These are phyloP conservation scores for Ramaria rubella DNA, from an alignment of 768 basidiomycete species.

Conservation along the genomic window DNA sequence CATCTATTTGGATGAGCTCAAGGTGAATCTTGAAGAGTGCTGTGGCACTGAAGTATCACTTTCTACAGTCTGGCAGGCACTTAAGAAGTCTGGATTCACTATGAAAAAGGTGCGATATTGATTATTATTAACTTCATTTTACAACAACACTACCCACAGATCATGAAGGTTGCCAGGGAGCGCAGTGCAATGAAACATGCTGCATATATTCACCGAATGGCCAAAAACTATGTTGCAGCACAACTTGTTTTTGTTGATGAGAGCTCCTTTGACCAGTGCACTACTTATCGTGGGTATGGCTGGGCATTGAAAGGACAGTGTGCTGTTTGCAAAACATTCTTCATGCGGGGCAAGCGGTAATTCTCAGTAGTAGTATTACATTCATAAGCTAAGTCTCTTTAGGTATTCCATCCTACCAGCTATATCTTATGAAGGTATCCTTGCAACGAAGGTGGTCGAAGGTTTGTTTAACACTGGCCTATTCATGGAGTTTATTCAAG, in stretches of 20 bases:
- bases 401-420: slow-evolving; percentile 26
- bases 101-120: not conserved
- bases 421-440: slow-evolving; percentile 20
- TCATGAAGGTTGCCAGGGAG: slow-evolving; percentile 14
- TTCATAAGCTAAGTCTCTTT: not conserved
- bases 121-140: not conserved
- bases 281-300: slow-evolving; percentile 16
- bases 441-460: slow-evolving; percentile 17
- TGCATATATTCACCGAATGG: not conserved
- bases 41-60: no score
- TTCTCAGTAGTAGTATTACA: no score
- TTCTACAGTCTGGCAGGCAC: no score
- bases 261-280: slow-evolving; percentile 18
- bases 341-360: slow-evolving; percentile 17
- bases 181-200: slow-evolving; percentile 5
- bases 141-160: slow-evolving; percentile 2
- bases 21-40: no score
- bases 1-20: no score
- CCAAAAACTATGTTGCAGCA: slow-evolving; percentile 10
- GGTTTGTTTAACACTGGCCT: slow-evolving; percentile 14
- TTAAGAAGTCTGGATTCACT: not conserved
- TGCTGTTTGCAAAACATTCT: slow-evolving; percentile 15
- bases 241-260: slow-evolving; percentile 25
- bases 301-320: slow-evolving; percentile 13
- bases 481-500: slow-evolving; percentile 18